phyloP scores from a whole-genome alignment of 2,329 filamentous ascomycete species.

The Thelonectria discophora region DNA sequence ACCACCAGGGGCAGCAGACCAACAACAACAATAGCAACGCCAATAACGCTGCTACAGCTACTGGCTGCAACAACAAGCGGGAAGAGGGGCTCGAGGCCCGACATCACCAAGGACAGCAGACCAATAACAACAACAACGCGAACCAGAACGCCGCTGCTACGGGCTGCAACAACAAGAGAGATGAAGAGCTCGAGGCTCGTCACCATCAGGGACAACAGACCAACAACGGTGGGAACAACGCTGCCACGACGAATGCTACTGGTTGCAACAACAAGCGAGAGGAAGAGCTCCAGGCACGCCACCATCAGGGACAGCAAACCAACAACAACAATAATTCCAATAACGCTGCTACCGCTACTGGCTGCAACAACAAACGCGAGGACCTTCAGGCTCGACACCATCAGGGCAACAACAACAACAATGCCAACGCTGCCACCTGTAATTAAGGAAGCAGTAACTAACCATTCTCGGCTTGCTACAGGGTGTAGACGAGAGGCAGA shows the following conservation, averaged over 20 bases:
- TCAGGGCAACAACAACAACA: not conserved
- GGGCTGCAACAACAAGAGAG: conserved; percentile 4
- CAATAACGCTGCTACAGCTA: not conserved
- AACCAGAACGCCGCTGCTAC: not conserved
- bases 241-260: not conserved
- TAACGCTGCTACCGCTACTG: not conserved
- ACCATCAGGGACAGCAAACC: not conserved
- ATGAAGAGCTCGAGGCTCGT: conserved; percentile 1
- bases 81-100: conserved; percentile 9
- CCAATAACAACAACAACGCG: not conserved
- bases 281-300: not conserved
- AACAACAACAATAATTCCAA: not conserved
- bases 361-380: not conserved
- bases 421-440: too few species aligned
- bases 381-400: not conserved
- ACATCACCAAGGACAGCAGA: conserved; percentile 13
- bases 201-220: conserved; percentile 3
- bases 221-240: not conserved
- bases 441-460: too few species aligned
- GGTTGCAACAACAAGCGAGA: not conserved
- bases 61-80: conserved; percentile 12
- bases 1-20: conserved; percentile 11
- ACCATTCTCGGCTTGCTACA: too few species aligned
- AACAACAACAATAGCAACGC: not conserved
- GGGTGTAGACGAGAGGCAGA: too few species aligned